Conservation (phyloP, 805 yeast species). For the Sugiyamaella boreocaroliniensis region DNA sequence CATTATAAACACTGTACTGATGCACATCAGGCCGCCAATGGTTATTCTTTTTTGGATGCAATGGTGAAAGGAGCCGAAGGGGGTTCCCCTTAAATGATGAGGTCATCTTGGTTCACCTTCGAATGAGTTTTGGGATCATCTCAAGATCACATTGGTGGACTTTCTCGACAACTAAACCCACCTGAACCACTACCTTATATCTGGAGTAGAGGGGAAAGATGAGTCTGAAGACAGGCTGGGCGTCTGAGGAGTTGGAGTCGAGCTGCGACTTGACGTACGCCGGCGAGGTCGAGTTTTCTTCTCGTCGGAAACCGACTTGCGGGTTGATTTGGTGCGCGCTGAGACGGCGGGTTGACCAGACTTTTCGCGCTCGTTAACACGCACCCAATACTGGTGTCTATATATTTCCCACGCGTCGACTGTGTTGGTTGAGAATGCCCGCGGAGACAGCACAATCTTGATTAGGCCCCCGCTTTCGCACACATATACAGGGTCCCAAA, state of each 20-base stretch:
- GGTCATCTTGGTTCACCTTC: no score
- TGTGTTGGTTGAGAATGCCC: slow-evolving; percentile 73
- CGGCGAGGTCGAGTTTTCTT: not conserved
- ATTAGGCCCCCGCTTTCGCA: slow-evolving; percentile 57
- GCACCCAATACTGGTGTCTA: slow-evolving; percentile 87
- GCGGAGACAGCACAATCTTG: slow-evolving; percentile 70
- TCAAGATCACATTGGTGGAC: no score
- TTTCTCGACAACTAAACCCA: not conserved
- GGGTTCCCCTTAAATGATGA: no score
- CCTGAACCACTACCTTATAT: not conserved
- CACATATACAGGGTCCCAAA: slow-evolving; percentile 24
- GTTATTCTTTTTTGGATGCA: no score
- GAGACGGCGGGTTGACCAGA: not conserved
- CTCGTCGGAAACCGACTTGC: not conserved
- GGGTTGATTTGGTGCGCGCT: not conserved
- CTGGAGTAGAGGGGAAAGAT: not conserved
- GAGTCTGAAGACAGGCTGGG: not conserved
- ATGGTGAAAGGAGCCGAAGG: no score
- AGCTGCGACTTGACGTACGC: not conserved
- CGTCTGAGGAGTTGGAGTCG: not conserved
- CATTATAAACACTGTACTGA: no score
- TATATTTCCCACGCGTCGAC: slow-evolving; percentile 95
- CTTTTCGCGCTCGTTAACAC: slow-evolving; percentile 45
- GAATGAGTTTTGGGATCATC: no score
- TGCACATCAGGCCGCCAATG: no score